Conservation (phyloP, 2,329 filamentous ascomycete genomes). For the Corinectria fuckeliana region DNA sequence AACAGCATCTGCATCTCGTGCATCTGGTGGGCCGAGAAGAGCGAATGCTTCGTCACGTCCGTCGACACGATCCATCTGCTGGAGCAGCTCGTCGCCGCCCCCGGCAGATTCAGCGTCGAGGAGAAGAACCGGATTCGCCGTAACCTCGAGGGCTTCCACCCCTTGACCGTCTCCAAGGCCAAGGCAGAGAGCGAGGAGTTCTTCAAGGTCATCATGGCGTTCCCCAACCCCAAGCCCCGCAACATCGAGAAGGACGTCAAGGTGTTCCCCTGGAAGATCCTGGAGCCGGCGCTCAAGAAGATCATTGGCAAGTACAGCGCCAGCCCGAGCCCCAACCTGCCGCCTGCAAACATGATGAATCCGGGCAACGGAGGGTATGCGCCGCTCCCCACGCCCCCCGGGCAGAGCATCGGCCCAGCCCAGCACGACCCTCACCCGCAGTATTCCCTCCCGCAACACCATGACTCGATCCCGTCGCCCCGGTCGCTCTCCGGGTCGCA, state of each 20-base stretch:
- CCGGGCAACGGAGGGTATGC: slow-evolving; percentile 50
- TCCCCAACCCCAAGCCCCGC: slow-evolving; percentile 90
- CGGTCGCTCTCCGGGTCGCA: slow-evolving; percentile 57
- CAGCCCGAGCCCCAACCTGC: slow-evolving; percentile 50
- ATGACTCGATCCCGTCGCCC: slow-evolving; percentile 60
- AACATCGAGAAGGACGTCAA: slow-evolving; percentile 99
- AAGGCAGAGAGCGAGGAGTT: slow-evolving; percentile 94
- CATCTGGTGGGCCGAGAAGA: slow-evolving; percentile 94
- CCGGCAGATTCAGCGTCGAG: slow-evolving; percentile 87
- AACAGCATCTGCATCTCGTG: slow-evolving; percentile 96
- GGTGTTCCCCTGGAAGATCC: slow-evolving; percentile 95
- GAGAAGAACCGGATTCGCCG: slow-evolving; percentile 98
- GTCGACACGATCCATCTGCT: slow-evolving; percentile 97
- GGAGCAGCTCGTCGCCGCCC: slow-evolving; percentile 80
- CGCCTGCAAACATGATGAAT: slow-evolving; percentile 50
- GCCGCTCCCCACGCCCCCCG: slow-evolving; percentile 55
- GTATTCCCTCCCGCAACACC: slow-evolving; percentile 52
- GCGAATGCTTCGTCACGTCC: slow-evolving; percentile 91
- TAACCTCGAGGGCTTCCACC: slow-evolving; percentile 93
- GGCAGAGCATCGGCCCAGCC: slow-evolving; percentile 41
- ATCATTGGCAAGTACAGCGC: slow-evolving; percentile 94
- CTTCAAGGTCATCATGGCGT: slow-evolving; percentile 99
- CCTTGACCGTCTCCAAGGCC: slow-evolving; percentile 90
- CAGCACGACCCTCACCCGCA: slow-evolving; percentile 45
- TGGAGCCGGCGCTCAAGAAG: slow-evolving; percentile 89